phyloP scores from a whole-genome alignment of 2,329 filamentous ascomycete genomes.

The Epichloe coenophiala region DNA sequence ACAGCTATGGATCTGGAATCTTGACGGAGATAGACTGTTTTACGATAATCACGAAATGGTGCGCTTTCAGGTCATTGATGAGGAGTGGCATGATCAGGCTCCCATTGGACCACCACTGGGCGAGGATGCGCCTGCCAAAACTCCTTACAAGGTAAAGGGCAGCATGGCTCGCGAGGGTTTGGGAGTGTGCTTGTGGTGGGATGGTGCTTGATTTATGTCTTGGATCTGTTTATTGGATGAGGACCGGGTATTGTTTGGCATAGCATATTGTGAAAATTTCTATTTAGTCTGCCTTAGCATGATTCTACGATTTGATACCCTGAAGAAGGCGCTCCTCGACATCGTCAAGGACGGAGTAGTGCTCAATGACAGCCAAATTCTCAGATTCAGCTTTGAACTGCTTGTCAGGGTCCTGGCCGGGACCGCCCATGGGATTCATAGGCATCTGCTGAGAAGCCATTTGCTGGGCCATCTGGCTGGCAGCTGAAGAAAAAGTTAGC shows the following conservation, averaged over 20 bases:
- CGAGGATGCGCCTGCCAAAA: conserved; percentile 46
- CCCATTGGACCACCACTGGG: conserved; percentile 53
- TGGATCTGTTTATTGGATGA: conserved; percentile 3
- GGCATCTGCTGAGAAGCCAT: conserved; percentile 53
- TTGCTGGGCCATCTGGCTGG: conserved; percentile 83
- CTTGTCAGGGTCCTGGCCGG: conserved; percentile 90
- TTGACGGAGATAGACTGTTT: conserved; percentile 61
- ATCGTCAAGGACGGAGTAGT: conserved; percentile 79
- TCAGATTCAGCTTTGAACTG: conserved; percentile 85
- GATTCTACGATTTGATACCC: conserved; percentile 28
- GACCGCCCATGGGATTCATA: conserved; percentile 56
- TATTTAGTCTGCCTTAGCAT: conserved; percentile 7
- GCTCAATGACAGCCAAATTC: conserved; percentile 89
- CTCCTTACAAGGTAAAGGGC: conserved; percentile 57
- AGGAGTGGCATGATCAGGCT: conserved; percentile 84
- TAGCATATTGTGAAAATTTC: conserved; percentile 9
- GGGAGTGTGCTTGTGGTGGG: conserved; percentile 53
- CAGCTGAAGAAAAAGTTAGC: conserved; percentile 41
- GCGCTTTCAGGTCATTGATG: conserved; percentile 70
- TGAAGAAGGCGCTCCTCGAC: conserved; percentile 73
- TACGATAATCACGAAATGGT: conserved; percentile 87
- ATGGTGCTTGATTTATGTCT: conserved; percentile 17
- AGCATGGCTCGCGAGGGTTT: conserved; percentile 51
- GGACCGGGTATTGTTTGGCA: background rate
- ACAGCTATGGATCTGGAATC: conserved; percentile 73